Conservation (phyloP, 2,329 filamentous ascomycete genomes). For the Pestalotiopsis sp. region DNA sequence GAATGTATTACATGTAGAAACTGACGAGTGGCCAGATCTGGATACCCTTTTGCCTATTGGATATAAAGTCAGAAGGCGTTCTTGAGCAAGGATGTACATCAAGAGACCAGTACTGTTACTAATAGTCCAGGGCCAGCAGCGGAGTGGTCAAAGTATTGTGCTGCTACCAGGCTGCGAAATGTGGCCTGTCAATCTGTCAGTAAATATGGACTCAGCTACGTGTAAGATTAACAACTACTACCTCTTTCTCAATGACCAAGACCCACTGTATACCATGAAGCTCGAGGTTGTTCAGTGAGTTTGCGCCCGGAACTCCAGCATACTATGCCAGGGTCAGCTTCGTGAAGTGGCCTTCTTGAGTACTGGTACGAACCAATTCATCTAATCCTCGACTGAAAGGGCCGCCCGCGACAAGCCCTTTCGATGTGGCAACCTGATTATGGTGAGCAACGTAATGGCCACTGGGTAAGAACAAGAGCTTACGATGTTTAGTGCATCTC, state of each 20-base stretch:
- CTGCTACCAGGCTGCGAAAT: conserved; percentile 67
- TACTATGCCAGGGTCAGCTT: conserved; percentile 47
- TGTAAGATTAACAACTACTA: conserved; percentile 25
- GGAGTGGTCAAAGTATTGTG: conserved; percentile 55
- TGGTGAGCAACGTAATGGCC: background rate
- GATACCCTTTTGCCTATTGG: conserved; percentile 76
- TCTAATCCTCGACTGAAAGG: conserved; percentile 30
- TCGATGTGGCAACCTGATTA: conserved; percentile 69
- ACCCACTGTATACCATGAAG: conserved; percentile 62
- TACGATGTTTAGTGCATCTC: conserved; percentile 73
- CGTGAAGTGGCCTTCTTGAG: too few species aligned
- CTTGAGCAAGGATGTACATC: background rate
- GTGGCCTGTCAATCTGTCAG: conserved; percentile 61
- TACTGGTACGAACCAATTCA: conserved; percentile 29
- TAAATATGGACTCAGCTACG: background rate
- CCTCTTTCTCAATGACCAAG: conserved; percentile 81
- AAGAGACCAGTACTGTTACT: conserved; percentile 57
- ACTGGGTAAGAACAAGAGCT: conserved; percentile 22
- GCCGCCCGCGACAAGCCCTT: conserved; percentile 68
- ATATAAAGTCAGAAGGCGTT: background rate
- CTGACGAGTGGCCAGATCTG: conserved; percentile 71
- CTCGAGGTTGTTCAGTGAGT: conserved; percentile 52
- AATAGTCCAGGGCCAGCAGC: conserved; percentile 62
- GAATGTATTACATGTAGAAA: conserved; percentile 61
- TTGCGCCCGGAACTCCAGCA: conserved; percentile 59